Conservation (phyloP, 1,284 basidiomycete species). For the Tilletia indica region DNA sequence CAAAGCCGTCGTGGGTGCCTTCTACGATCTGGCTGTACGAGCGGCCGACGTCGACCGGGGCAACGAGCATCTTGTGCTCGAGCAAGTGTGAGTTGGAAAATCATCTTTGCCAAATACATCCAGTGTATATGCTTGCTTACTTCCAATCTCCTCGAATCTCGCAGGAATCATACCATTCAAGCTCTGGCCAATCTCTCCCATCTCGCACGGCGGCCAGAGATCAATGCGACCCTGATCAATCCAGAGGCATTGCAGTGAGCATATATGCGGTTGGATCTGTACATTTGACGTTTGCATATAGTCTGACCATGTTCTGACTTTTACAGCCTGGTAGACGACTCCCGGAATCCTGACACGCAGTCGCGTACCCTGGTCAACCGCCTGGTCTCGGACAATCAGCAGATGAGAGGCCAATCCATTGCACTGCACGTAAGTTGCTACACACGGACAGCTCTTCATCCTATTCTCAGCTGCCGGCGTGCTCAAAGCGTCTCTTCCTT, state of each 20-base stretch:
- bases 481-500: background rate
- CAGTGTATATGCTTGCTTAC: background rate
- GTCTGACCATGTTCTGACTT: background rate
- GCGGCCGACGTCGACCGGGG: constrained; percentile 47
- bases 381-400: constrained; percentile 52
- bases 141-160: too few relatives aligned
- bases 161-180: constrained; percentile 41
- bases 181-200: constrained; percentile 34
- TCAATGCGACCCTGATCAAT: constrained; percentile 30
- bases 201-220: constrained; percentile 33
- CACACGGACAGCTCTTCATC: background rate
- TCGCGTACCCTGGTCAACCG: constrained; percentile 48
- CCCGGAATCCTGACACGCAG: constrained; percentile 52
- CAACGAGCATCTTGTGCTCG: constrained; percentile 38
- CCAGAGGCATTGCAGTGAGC: constrained; percentile 44
- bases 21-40: constrained; percentile 49
- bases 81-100: constrained; percentile 34
- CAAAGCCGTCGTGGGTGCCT: constrained; percentile 43
- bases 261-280: background rate
- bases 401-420: constrained; percentile 44
- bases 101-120: background rate
- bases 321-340: constrained; percentile 43
- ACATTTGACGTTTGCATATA: background rate
- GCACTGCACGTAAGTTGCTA: constrained; percentile 25
- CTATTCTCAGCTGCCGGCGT: background rate